Conservation (phyloP, 805 yeast species). For the Candida koratica region DNA sequence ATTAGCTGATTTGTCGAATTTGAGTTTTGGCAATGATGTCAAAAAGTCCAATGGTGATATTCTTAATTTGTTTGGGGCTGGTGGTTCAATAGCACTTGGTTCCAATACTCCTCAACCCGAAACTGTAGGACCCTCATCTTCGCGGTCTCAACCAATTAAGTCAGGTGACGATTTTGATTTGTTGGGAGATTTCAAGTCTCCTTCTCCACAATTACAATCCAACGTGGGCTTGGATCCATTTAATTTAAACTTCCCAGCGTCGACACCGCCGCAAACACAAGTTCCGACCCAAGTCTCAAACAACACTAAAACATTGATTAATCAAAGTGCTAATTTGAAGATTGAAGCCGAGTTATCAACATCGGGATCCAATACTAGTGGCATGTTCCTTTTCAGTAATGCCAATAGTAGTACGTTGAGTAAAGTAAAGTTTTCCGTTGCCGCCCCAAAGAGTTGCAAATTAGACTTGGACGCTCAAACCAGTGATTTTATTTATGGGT, state of each 20-base stretch:
- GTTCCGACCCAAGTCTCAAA: slow-evolving; percentile 10
- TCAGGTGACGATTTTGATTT: slow-evolving; percentile 22
- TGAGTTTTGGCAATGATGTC: slow-evolving; percentile 40
- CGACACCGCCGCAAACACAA: slow-evolving; percentile 28
- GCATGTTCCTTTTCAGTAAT: slow-evolving; percentile 53
- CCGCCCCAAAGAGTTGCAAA: slow-evolving; percentile 63
- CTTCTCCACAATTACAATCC: slow-evolving; percentile 36
- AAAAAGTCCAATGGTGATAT: slow-evolving; percentile 21
- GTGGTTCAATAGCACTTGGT: slow-evolving; percentile 48
- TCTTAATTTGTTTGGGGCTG: slow-evolving; percentile 45
- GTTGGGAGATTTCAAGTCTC: slow-evolving; percentile 37
- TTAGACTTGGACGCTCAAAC: slow-evolving; percentile 62
- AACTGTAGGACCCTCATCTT: slow-evolving; percentile 1
- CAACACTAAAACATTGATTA: slow-evolving; percentile 23
- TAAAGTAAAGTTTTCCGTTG: slow-evolving; percentile 56
- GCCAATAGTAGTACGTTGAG: slow-evolving; percentile 40
- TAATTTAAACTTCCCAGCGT: slow-evolving; percentile 35
- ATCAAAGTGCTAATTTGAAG: slow-evolving; percentile 45
- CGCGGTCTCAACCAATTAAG: slow-evolving; percentile 11
- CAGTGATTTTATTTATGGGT: slow-evolving; percentile 47
- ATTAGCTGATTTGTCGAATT: slow-evolving; percentile 63
- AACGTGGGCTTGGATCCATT: slow-evolving; percentile 37
- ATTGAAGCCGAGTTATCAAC: slow-evolving; percentile 44
- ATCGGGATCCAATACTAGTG: slow-evolving; percentile 31
- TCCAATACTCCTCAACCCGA: slow-evolving; percentile 13